These are phyloP conservation scores for Cucurbita pepo DNA, from an alignment of 306 rosid genomes.

Conservation along the genomic window DNA sequence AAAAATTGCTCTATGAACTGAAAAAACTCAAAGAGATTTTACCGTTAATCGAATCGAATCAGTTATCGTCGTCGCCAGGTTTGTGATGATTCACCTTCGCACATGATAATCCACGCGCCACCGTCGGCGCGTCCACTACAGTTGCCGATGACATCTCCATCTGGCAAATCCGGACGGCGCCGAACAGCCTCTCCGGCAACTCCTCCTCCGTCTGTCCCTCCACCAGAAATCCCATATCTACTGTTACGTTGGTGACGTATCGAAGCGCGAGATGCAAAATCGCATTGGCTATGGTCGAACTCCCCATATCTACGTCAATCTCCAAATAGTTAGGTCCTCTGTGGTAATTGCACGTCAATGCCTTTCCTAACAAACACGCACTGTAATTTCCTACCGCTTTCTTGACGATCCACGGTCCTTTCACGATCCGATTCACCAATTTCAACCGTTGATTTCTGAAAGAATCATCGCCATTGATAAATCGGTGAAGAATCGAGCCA, in stretches of 20 bases:
- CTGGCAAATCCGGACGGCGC: constrained; percentile 78
- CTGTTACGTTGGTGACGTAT: constrained; percentile 59
- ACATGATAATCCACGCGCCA: constrained; percentile 28
- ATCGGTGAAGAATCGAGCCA: constrained; percentile 55
- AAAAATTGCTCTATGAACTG: not conserved
- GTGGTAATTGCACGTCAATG: constrained; percentile 73
- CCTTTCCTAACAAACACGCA: constrained; percentile 76
- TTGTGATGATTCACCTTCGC: constrained; percentile 45
- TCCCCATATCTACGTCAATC: constrained; percentile 83
- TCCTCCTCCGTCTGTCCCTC: constrained; percentile 79
- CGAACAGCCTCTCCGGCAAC: constrained; percentile 65
- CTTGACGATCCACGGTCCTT: constrained; percentile 91
- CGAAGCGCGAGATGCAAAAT: constrained; percentile 69
- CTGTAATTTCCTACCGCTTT: constrained; percentile 71
- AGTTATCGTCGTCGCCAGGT: constrained; percentile 12
- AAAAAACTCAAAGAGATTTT: not conserved
- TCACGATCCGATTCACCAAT: constrained; percentile 81
- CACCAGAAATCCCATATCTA: constrained; percentile 84
- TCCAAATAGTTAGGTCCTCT: constrained; percentile 61
- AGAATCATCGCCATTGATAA: constrained; percentile 58
- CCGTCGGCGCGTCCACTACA: constrained; percentile 22
- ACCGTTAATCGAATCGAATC: not conserved
- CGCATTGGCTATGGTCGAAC: constrained; percentile 75
- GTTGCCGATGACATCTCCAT: constrained; percentile 73
- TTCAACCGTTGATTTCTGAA: constrained; percentile 80